phyloP scores from a whole-genome alignment of 345 rosid genomes.

The Eucalyptus cladocalyx region DNA sequence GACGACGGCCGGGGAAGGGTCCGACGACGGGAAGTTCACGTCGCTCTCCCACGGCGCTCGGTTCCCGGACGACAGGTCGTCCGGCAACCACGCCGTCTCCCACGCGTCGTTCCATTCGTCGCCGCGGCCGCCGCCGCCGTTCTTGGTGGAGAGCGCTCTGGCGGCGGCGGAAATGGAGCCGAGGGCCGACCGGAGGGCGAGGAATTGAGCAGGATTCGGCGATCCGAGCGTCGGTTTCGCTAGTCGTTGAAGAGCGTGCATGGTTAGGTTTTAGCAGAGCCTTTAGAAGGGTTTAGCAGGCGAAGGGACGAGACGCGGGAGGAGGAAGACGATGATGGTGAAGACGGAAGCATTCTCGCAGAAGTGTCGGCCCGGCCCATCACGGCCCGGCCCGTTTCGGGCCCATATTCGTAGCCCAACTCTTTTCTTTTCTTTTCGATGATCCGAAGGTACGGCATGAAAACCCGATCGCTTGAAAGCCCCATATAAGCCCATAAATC shows the following conservation, averaged over 20 bases:
- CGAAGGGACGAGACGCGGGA: background rate
- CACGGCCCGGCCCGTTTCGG: background rate
- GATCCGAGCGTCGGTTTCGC: background rate
- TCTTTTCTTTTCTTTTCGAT: too few relatives aligned
- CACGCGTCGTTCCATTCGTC: conserved; percentile 93
- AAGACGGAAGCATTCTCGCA: background rate
- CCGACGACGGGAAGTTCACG: conserved; percentile 42
- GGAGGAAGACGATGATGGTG: background rate
- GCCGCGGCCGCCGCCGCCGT: conserved; percentile 13
- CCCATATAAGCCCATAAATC: too few relatives aligned
- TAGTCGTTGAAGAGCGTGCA: conserved; percentile 21
- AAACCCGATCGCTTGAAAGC: too few relatives aligned
- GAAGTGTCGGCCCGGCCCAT: background rate
- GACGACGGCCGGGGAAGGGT: background rate
- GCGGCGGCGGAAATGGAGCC: background rate
- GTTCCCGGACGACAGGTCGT: conserved; percentile 38
- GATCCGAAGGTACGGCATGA: too few relatives aligned
- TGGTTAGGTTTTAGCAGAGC: background rate
- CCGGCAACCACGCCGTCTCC: conserved; percentile 92
- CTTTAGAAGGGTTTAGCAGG: background rate
- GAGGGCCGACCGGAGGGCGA: background rate
- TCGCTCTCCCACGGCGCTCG: conserved; percentile 82
- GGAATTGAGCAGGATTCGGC: background rate
- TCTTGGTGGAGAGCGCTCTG: background rate
- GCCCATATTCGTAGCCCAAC: background rate